Conservation (phyloP, 2,329 filamentous ascomycete genomes). For the Raffaelea ambrosiae region DNA sequence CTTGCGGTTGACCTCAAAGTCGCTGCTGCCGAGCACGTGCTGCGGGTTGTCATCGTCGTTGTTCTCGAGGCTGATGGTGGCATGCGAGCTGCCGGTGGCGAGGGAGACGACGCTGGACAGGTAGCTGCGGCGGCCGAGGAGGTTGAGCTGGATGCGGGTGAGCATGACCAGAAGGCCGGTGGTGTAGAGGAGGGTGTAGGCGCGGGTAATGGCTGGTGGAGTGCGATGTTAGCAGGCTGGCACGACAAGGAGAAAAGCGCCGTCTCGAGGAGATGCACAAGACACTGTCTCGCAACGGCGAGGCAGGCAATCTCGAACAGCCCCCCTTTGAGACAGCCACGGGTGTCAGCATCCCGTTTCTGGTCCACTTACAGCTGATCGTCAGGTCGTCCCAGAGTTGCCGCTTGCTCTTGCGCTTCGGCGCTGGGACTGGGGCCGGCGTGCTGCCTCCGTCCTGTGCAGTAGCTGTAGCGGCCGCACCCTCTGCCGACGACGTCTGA, state of each 20-base stretch:
- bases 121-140: slow-evolving; percentile 90
- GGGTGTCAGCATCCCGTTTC: no score
- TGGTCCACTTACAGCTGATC: slow-evolving; percentile 61
- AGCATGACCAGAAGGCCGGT: slow-evolving; percentile 82
- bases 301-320: no score
- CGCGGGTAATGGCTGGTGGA: slow-evolving; percentile 68
- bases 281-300: background rate
- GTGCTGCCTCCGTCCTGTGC: slow-evolving; percentile 12
- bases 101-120: slow-evolving; percentile 90
- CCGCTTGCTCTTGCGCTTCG: slow-evolving; percentile 63
- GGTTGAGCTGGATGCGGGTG: slow-evolving; percentile 91
- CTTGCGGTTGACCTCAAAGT: slow-evolving; percentile 91
- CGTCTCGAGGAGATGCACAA: background rate
- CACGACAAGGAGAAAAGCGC: background rate
- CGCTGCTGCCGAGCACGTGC: slow-evolving; percentile 69
- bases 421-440: slow-evolving; percentile 7
- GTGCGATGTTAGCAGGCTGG: background rate
- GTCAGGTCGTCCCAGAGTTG: slow-evolving; percentile 98
- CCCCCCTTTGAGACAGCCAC: no score
- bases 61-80: slow-evolving; percentile 83
- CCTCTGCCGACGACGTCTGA: slow-evolving; percentile 8
- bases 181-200: slow-evolving; percentile 88
- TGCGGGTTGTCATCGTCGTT: slow-evolving; percentile 82
- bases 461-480: slow-evolving; percentile 15
- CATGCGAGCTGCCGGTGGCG: slow-evolving; percentile 64